Evolutionary conservation across 1,139 yeast species (phyloP), one percentile per base, ranked within the genome.

Genomic region (Blastobotrys indianensis): DNA sequence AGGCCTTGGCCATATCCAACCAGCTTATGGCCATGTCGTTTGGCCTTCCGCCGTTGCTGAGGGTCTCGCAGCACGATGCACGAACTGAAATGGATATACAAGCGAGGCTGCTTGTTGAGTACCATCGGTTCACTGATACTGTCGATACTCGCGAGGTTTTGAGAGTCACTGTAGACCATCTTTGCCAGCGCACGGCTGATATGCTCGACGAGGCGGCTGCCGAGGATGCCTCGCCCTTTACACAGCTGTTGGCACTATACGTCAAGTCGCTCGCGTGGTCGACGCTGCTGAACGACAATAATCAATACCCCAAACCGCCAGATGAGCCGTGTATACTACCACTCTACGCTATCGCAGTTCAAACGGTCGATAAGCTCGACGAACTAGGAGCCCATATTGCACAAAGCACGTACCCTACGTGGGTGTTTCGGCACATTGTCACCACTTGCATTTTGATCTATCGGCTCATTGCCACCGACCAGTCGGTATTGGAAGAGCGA

Each of bases 401-500:
- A 20, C 25, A 20, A 20, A 20, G 25, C 25, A 20, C 25, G 25
- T 20, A 20, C 25, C 25, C 25, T 7, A 20, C 40, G 31, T 46
- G 39, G 29, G 42, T 40, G n/a, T 29, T 39, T 3, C 41, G 41
- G 8, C 39, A 32, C 13, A n/a, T 43, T 2, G 37, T 37, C n/a
- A 30, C 32, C 13, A 34, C 41, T 13, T 16, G 43, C 15, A 33
- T 46, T 20, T 25, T 37, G 7, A 44, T 46, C 4, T 46, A 46
- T 28, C 39, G 42, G 25, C 37, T 46, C 13, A 39, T 46, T 10
- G 46, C 49, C 10, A 32, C 45, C 13, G 30, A 29, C 4, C 42
- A 37, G 28, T 30, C 17, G 29, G n/a, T 12, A 3, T 3, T 28
- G 17, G 32, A 23, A 4, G 16, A 28, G 23, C 12, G 8, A 9